Percentiles rank a stretch among this genome's conserved stretches.
These are phyloP conservation scores for Capronia epimyces DNA, from an alignment of 2,329 filamentous ascomycete genomes.

Conservation along the genomic window DNA sequence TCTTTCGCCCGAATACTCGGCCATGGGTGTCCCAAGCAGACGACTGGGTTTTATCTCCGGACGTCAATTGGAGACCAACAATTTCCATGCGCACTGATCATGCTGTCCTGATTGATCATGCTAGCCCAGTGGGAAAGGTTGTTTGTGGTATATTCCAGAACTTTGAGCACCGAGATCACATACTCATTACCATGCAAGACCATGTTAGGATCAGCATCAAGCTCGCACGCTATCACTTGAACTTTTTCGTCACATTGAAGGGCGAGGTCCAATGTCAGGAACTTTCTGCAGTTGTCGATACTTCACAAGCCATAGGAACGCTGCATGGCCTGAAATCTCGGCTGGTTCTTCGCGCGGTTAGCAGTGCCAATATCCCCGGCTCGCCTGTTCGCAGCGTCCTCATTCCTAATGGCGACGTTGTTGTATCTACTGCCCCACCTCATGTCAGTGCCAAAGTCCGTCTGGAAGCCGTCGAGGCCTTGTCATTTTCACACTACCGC, in stretches of 20 bases:
- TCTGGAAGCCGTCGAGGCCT: not conserved
- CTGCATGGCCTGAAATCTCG: conserved; percentile 48
- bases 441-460: conserved; percentile 27
- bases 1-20: conserved; percentile 31
- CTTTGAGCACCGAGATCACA: conserved; percentile 35
- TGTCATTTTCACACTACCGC: conserved; percentile 26
- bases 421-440: conserved; percentile 1
- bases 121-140: conserved; percentile 33
- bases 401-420: conserved; percentile 29
- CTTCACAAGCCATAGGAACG: conserved; percentile 43
- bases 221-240: conserved; percentile 46
- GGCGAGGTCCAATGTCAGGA: conserved; percentile 18
- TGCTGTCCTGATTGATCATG: conserved; percentile 33
- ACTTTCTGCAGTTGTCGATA: conserved; percentile 37
- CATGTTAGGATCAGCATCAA: conserved; percentile 32
- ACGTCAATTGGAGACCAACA: not conserved
- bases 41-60: conserved; percentile 30
- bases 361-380: not conserved
- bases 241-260: conserved; percentile 39
- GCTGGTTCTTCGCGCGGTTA: conserved; percentile 41
- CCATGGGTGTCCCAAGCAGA: conserved; percentile 31
- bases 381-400: conserved; percentile 24
- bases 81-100: conserved; percentile 2
- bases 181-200: conserved; percentile 35
- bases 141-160: conserved; percentile 35